A percentile compares a stretch with the other conserved stretches of the same genome.
Evolutionary conservation across 768 basidiomycete species (phyloP).

Genomic region (Pisolithus marmoratus): DNA sequence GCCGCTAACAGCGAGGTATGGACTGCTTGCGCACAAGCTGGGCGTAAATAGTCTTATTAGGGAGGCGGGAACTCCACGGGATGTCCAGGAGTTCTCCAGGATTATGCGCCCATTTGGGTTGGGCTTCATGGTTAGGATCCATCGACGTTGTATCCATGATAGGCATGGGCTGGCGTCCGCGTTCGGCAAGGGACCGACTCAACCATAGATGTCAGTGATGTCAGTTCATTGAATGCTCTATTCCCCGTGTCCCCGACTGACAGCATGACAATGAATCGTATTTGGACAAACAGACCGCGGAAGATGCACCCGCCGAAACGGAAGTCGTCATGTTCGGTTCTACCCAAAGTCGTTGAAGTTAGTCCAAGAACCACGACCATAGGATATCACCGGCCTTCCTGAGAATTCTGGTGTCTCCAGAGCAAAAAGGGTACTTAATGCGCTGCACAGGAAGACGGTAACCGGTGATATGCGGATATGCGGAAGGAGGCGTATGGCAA

Average conservation of each 20-base stretch:
- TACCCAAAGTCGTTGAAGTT: slow-evolving; percentile 93
- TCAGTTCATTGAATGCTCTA: slow-evolving; percentile 76
- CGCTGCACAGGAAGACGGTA: slow-evolving; percentile 87
- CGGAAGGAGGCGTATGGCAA: slow-evolving; percentile 95
- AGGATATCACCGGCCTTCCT: slow-evolving; percentile 60
- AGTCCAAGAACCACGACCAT: slow-evolving; percentile 76
- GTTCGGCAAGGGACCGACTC: too few relatives aligned
- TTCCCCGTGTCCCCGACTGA: slow-evolving; percentile 90
- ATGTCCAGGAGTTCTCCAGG: slow-evolving; percentile 87
- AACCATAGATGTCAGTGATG: too few relatives aligned
- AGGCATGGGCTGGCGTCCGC: slow-evolving; percentile 61
- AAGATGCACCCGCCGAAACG: slow-evolving; percentile 91
- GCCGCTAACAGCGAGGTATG: slow-evolving; percentile 94
- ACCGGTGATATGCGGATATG: slow-evolving; percentile 80
- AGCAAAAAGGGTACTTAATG: slow-evolving; percentile 72
- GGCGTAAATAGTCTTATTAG: slow-evolving; percentile 92
- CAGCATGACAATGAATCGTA: too few relatives aligned
- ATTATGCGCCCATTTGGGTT: slow-evolving; percentile 86
- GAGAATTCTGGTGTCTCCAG: slow-evolving; percentile 51
- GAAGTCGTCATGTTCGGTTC: slow-evolving; percentile 83
- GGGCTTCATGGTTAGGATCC: slow-evolving; percentile 51
- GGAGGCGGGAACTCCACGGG: slow-evolving; percentile 88
- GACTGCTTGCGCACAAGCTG: slow-evolving; percentile 87
- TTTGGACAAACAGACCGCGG: slow-evolving; percentile 82
- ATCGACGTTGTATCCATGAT: slow-evolving; percentile 88